Conservation (phyloP, 768 basidiomycete genomes). For the Leucosporidium scottii region DNA sequence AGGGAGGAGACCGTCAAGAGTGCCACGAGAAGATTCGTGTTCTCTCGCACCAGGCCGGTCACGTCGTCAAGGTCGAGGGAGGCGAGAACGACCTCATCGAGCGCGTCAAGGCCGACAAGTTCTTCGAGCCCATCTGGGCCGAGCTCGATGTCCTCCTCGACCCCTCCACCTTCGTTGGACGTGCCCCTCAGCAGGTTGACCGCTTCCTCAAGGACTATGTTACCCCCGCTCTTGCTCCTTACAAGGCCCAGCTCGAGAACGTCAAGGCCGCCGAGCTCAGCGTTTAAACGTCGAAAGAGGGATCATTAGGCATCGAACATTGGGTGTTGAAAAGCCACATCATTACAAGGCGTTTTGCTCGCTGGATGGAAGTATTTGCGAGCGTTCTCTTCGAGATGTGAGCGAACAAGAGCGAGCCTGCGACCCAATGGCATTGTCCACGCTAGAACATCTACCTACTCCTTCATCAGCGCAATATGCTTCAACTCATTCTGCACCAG, state of each 20-base stretch:
- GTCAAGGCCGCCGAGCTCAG: too few relatives aligned
- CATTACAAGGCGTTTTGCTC: too few relatives aligned
- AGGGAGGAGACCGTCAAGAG: conserved; percentile 88
- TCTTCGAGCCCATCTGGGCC: conserved; percentile 78
- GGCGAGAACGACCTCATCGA: conserved; percentile 93
- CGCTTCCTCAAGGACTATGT: conserved; percentile 81
- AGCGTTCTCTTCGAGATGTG: too few relatives aligned
- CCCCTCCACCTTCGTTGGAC: conserved; percentile 79
- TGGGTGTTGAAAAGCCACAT: too few relatives aligned
- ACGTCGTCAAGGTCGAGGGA: conserved; percentile 90
- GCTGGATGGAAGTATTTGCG: too few relatives aligned
- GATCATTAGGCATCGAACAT: too few relatives aligned
- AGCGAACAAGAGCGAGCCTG: too few relatives aligned
- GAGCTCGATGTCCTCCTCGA: conserved; percentile 74
- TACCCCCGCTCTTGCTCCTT: conserved; percentile 56
- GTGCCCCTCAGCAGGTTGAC: conserved; percentile 93
- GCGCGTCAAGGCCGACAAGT: conserved; percentile 68
- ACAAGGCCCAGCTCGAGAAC: too few relatives aligned
- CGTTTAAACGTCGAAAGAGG: too few relatives aligned
- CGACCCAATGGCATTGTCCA: too few relatives aligned
- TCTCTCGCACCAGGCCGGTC: conserved; percentile 85
- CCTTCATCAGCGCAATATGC: conserved; percentile 69
- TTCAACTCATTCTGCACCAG: conserved; percentile 72
- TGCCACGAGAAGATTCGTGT: conserved; percentile 94
- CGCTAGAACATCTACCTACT: conserved; percentile 39